Percentiles rank a stretch among this genome's conserved stretches.
Evolutionary conservation across 257 asterid genomes (phyloP).

Genomic region (Verbena officinalis): DNA sequence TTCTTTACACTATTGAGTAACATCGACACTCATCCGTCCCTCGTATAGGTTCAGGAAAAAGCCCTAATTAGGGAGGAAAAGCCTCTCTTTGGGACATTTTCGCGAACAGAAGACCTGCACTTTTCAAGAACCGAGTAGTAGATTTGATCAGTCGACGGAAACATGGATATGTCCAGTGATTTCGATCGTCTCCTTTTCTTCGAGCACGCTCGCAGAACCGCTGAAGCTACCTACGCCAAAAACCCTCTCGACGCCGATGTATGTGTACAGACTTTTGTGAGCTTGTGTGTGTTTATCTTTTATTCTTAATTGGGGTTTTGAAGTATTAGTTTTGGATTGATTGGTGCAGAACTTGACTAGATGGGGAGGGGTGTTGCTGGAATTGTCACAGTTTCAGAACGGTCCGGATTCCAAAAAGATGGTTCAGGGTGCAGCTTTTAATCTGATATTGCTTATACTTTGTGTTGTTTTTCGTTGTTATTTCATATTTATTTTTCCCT

Average conservation of each 20-base stretch:
- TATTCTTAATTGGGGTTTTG: not conserved
- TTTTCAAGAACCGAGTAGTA: not conserved
- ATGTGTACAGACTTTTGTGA: not conserved
- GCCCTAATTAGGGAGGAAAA: not conserved
- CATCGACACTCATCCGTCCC: too few relatives aligned
- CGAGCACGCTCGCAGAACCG: slow-evolving; percentile 71
- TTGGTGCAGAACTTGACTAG: slow-evolving; percentile 46
- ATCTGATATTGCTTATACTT: not conserved
- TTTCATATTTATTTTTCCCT: not conserved
- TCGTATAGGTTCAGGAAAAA: not conserved
- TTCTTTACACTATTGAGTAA: too few relatives aligned
- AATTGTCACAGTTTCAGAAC: slow-evolving; percentile 45
- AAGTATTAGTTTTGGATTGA: not conserved
- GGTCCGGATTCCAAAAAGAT: slow-evolving; percentile 41
- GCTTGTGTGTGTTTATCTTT: not conserved
- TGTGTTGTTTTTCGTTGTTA: not conserved
- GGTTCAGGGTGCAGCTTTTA: slow-evolving; percentile 33
- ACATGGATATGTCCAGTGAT: slow-evolving; percentile 58
- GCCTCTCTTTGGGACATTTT: not conserved
- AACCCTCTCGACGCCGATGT: slow-evolving; percentile 74
- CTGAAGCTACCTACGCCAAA: slow-evolving; percentile 55
- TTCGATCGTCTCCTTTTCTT: slow-evolving; percentile 70
- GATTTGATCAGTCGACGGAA: not conserved
- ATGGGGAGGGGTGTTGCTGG: slow-evolving; percentile 54
- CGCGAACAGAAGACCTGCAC: not conserved